Percentiles rank a stretch among this genome's conserved stretches.
Conservation (phyloP, 2,329 filamentous ascomycete genomes). For the Aspergillus aculeatinus region DNA sequence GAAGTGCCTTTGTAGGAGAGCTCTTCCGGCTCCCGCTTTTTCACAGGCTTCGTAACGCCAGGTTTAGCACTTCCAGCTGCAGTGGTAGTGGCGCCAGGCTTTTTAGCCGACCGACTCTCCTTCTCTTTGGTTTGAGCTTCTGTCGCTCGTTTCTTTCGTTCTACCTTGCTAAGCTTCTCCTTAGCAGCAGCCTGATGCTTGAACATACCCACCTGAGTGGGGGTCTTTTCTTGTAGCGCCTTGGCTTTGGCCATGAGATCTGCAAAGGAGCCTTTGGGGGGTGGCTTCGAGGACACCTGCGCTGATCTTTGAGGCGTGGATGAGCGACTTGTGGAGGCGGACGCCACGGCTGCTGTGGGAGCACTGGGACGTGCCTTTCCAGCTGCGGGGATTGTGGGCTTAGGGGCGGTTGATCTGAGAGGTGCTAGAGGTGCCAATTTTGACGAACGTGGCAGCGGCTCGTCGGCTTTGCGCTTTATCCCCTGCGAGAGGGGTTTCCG, state of each 20-base stretch:
- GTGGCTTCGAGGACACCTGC: constrained; percentile 40
- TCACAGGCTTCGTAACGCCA: constrained; percentile 22
- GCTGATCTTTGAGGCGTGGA: constrained; percentile 20
- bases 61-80: constrained; percentile 22
- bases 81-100: constrained; percentile 22
- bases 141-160: constrained; percentile 48
- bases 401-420: constrained; percentile 20
- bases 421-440: constrained; percentile 25
- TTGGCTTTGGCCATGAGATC: constrained; percentile 61
- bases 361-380: constrained; percentile 18
- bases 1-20: constrained; percentile 42
- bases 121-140: constrained; percentile 45
- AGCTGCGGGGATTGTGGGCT: constrained; percentile 15
- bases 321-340: constrained; percentile 18
- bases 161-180: constrained; percentile 56
- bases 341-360: not conserved
- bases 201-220: constrained; percentile 51
- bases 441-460: constrained; percentile 32
- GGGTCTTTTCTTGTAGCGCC: constrained; percentile 50
- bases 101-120: constrained; percentile 33
- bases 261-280: constrained; percentile 59
- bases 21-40: constrained; percentile 34
- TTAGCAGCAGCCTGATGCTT: constrained; percentile 56
- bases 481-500: constrained; percentile 24
- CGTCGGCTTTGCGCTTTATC: constrained; percentile 47